Percentiles rank a stretch among this genome's conserved stretches.
phyloP scores from a whole-genome alignment of 2,329 filamentous ascomycete genomes.

The Aspergillus eucalypticola region DNA sequence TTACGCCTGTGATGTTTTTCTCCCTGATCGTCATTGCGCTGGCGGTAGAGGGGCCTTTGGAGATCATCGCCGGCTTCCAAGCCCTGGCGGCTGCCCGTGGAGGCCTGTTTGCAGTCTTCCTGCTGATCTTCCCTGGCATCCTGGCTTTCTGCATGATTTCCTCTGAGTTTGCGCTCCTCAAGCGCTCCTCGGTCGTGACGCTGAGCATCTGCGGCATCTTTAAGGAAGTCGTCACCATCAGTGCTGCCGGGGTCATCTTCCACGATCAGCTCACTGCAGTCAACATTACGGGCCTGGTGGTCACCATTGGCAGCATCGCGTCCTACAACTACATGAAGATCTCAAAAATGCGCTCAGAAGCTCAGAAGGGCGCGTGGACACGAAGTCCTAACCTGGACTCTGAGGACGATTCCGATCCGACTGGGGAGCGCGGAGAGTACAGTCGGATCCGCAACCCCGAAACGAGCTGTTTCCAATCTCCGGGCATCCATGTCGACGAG shows the following conservation, averaged over 20 bases:
- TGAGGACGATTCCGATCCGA: constrained; percentile 30
- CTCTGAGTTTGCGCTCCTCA: constrained; percentile 90
- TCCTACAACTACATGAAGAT: constrained; percentile 97
- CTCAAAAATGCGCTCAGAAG: constrained; percentile 79
- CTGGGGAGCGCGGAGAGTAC: constrained; percentile 29
- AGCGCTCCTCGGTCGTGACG: constrained; percentile 93
- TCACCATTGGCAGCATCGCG: constrained; percentile 83
- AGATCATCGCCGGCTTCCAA: constrained; percentile 66
- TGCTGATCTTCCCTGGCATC: constrained; percentile 84
- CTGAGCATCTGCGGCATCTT: constrained; percentile 97
- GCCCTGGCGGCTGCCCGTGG: constrained; percentile 69
- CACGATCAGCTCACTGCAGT: constrained; percentile 82
- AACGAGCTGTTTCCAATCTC: constrained; percentile 21
- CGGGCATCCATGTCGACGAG: constrained; percentile 21
- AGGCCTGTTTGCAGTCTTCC: constrained; percentile 61
- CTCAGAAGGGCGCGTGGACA: constrained; percentile 48
- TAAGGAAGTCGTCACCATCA: constrained; percentile 97
- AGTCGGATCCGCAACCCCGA: constrained; percentile 28
- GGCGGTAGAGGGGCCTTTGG: constrained; percentile 76
- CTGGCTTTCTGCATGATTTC: constrained; percentile 97
- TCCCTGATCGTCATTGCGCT: constrained; percentile 78
- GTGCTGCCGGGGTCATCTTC: constrained; percentile 82
- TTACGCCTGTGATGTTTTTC: constrained; percentile 95
- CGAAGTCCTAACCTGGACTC: constrained; percentile 28
- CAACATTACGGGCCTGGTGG: constrained; percentile 82